Percentiles rank a stretch among this genome's conserved stretches.
These are phyloP conservation scores for Plantago rigida DNA, from an alignment of 305 asterid species.

Conservation along the genomic window DNA sequence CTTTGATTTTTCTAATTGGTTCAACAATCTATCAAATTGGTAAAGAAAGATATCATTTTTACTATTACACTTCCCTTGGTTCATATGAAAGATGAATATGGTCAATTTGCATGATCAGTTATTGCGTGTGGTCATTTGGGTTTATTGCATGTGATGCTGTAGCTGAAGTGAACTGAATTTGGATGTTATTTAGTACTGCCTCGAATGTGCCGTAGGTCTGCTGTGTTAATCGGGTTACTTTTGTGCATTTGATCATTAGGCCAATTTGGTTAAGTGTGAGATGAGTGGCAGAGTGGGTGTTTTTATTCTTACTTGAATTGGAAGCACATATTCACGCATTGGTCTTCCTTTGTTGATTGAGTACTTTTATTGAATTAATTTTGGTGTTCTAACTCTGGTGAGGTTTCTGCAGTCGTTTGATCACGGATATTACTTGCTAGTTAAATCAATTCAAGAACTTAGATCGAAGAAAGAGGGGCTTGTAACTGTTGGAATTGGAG, in stretches of 20 bases:
- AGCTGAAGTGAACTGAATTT: conserved; percentile 1
- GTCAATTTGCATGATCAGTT: conserved; percentile 14
- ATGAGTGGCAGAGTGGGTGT: neutral
- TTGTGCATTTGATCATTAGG: conserved; percentile 6
- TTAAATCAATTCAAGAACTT: conserved; percentile 91
- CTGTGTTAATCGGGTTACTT: conserved; percentile 5
- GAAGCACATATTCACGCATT: conserved; percentile 11
- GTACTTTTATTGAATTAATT: conserved; percentile 8
- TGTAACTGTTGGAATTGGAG: conserved; percentile 92
- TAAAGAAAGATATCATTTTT: neutral
- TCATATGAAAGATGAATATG: conserved; percentile 5
- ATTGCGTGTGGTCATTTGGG: conserved; percentile 17
- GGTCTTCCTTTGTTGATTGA: conserved; percentile 2
- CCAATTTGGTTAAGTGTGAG: neutral
- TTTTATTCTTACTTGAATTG: neutral
- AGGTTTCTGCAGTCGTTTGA: conserved; percentile 70
- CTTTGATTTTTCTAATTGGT: neutral
- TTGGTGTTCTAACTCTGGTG: conserved; percentile 20
- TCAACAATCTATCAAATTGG: conserved; percentile 7
- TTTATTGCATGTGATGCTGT: neutral
- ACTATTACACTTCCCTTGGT: neutral
- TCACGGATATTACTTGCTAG: conserved; percentile 91
- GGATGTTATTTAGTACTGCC: conserved; percentile 16
- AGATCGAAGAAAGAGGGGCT: conserved; percentile 82
- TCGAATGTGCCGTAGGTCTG: neutral